phyloP scores from a whole-genome alignment of 371 early-diverging fungal genomes.

The Coemansia linderi region DNA sequence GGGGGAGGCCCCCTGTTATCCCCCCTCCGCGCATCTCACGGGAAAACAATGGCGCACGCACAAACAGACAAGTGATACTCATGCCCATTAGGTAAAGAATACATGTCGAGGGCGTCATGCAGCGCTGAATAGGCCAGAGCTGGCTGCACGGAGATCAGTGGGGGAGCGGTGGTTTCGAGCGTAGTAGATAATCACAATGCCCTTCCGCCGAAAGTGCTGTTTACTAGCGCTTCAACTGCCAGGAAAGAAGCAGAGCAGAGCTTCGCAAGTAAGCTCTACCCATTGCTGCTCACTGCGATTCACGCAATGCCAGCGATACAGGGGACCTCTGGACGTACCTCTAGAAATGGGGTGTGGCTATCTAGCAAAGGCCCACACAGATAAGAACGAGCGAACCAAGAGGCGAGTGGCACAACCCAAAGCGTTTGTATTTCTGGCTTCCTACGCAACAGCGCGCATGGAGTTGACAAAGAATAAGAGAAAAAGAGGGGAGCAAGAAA shows the following conservation, averaged over 20 bases:
- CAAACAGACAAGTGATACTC: not conserved
- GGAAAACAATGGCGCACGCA: conserved; percentile 1
- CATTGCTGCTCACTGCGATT: not conserved
- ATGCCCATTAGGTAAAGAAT: not conserved
- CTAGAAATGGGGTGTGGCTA: not conserved
- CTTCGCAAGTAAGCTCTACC: not conserved
- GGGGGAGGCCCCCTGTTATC: not conserved
- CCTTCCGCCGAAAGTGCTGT: not conserved
- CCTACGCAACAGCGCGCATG: not conserved
- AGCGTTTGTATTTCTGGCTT: not conserved
- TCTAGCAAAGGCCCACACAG: not conserved
- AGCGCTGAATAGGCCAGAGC: not conserved
- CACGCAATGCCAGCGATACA: not conserved
- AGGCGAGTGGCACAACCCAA: conserved; percentile 3
- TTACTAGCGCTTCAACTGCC: not conserved
- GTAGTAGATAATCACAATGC: not conserved
- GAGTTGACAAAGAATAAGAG: not conserved
- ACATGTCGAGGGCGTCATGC: not conserved
- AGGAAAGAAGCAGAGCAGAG: not conserved
- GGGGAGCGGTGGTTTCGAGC: not conserved
- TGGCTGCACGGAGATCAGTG: conserved; percentile 6
- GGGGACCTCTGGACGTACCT: conserved; percentile 4
- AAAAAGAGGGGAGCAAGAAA: not conserved
- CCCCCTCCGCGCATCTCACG: not conserved
- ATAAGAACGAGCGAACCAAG: conserved; percentile 5